Evolutionary conservation across 2,329 filamentous ascomycete genomes (phyloP).

Genomic region (Alternaria incomplexa): DNA sequence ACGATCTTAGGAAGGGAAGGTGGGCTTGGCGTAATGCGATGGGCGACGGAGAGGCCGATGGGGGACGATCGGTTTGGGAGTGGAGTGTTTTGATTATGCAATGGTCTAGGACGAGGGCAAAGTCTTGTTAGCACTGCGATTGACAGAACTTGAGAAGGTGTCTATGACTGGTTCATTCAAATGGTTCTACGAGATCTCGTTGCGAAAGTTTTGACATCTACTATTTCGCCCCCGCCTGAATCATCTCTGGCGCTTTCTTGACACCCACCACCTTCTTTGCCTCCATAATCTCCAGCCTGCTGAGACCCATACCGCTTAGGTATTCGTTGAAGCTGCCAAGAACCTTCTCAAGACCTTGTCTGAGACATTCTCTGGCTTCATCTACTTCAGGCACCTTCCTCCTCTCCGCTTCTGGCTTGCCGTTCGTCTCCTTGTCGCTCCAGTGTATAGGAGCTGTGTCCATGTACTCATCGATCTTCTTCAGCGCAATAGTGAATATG

Average conservation of each 20-base stretch:
- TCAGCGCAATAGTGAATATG: slow-evolving; percentile 72
- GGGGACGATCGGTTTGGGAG: background rate
- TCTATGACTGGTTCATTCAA: background rate
- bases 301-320: slow-evolving; percentile 72
- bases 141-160: background rate
- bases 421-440: slow-evolving; percentile 71
- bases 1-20: background rate
- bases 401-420: slow-evolving; percentile 52
- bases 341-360: slow-evolving; percentile 68
- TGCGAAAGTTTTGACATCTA: background rate
- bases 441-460: slow-evolving; percentile 69
- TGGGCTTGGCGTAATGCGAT: background rate
- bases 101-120: background rate
- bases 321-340: slow-evolving; percentile 77
- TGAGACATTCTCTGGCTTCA: slow-evolving; percentile 69
- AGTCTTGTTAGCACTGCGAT: background rate
- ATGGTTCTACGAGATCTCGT: background rate
- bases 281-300: slow-evolving; percentile 71
- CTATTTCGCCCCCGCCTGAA: slow-evolving; percentile 11
- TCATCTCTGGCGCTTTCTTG: slow-evolving; percentile 31
- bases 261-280: slow-evolving; percentile 49
- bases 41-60: background rate
- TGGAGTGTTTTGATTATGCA: background rate
- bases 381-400: slow-evolving; percentile 69
- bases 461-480: slow-evolving; percentile 72